Percentiles rank a stretch among this genome's conserved stretches.
Conservation (phyloP, 148 eudicot species). For the Drosera capensis region DNA sequence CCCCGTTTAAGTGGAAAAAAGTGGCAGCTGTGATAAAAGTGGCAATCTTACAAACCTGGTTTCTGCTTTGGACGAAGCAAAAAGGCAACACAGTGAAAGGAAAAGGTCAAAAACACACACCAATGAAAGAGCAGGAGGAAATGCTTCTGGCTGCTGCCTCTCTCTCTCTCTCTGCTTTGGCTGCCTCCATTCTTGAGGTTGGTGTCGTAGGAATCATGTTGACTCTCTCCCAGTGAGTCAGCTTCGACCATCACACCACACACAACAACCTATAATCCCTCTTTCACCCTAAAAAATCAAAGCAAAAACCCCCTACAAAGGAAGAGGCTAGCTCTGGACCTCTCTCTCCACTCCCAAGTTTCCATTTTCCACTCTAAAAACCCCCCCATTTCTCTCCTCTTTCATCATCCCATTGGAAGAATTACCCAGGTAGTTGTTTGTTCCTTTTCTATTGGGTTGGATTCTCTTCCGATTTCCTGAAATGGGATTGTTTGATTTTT, state of each 20-base stretch:
- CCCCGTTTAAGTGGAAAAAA: no score
- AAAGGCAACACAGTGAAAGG: no score
- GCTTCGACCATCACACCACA: conserved; percentile 15
- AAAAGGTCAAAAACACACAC: no score
- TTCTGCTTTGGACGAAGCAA: no score
- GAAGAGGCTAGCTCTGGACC: conserved; percentile 1
- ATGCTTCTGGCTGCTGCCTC: no score
- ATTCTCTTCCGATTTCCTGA: conserved; percentile 4
- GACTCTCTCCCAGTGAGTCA: conserved; percentile 13
- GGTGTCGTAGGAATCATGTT: conserved; percentile 9
- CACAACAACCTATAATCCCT: neutral
- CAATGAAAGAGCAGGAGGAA: no score
- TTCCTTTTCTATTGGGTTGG: neutral
- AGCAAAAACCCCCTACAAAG: neutral
- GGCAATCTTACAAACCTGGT: no score
- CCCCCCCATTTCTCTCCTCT: conserved; percentile 8
- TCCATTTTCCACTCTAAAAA: conserved; percentile 3
- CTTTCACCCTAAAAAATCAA: neutral
- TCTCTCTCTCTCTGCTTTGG: no score
- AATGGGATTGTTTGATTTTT: conserved; percentile 4
- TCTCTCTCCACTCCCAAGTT: conserved; percentile 5
- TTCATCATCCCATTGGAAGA: neutral
- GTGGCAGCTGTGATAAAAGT: no score
- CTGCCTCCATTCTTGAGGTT: no score
- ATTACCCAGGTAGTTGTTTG: conserved; percentile 10